Percentiles rank a stretch among this genome's conserved stretches.
phyloP scores from a whole-genome alignment of 345 rosid genomes.

The Gynandropsis gynandra region DNA sequence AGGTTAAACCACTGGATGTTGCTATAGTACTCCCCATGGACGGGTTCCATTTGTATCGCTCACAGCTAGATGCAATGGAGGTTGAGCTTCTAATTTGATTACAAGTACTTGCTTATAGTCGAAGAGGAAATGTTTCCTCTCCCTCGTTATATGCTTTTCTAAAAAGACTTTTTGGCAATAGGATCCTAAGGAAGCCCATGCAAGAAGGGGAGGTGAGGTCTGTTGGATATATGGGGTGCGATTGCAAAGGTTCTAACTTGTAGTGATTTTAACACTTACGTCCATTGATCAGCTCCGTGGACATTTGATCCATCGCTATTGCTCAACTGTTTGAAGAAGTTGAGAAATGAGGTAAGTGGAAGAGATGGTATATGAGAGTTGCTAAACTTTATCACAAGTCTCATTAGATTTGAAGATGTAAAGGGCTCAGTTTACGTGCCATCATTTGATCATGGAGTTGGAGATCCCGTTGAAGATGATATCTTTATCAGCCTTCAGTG shows the following conservation, averaged over 20 bases:
- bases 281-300: slow-evolving; percentile 75
- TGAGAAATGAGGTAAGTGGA: slow-evolving; percentile 60
- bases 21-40: slow-evolving; percentile 87
- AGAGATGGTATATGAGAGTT: not conserved
- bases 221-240: slow-evolving; percentile 5
- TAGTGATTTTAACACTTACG: slow-evolving; percentile 18
- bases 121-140: not conserved
- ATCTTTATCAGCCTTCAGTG: slow-evolving; percentile 75
- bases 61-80: slow-evolving; percentile 94
- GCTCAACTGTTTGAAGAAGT: slow-evolving; percentile 59
- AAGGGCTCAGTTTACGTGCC: slow-evolving; percentile 87
- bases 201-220: slow-evolving; percentile 90
- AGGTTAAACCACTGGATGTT: slow-evolving; percentile 58
- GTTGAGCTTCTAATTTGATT: slow-evolving; percentile 29
- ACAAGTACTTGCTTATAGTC: not conserved
- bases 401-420: slow-evolving; percentile 19
- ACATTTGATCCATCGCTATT: slow-evolving; percentile 63
- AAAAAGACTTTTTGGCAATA: slow-evolving; percentile 23
- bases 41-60: slow-evolving; percentile 89
- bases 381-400: slow-evolving; percentile 10
- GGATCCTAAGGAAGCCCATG: slow-evolving; percentile 94
- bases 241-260: slow-evolving; percentile 12
- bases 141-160: slow-evolving; percentile 5
- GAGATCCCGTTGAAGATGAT: slow-evolving; percentile 90
- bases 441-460: slow-evolving; percentile 87